Conservation (phyloP, 164 flowering plant genomes). For the Houttuynia cordata region DNA sequence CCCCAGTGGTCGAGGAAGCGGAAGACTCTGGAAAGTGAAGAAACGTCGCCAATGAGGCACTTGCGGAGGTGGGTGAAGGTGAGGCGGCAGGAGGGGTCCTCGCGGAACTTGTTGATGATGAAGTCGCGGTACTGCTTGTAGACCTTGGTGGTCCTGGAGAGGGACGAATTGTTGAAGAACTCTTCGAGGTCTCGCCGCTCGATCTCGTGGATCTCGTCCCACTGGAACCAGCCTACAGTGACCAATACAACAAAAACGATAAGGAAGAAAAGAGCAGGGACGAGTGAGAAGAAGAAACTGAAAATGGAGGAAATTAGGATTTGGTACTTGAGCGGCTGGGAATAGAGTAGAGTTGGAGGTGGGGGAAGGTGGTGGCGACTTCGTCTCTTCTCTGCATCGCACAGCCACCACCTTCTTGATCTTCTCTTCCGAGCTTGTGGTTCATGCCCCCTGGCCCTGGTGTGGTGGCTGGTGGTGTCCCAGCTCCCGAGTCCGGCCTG, state of each 20-base stretch:
- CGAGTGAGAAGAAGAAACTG: conserved; percentile 3
- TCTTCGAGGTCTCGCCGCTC: conserved; percentile 47
- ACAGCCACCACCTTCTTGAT: no score
- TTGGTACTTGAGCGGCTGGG: conserved; percentile 56
- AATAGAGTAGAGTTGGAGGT: conserved; percentile 70
- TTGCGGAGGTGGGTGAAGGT: conserved; percentile 75
- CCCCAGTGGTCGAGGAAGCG: conserved; percentile 73
- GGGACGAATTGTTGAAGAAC: conserved; percentile 64
- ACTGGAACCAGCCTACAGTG: conserved; percentile 66
- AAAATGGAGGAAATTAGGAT: neutral
- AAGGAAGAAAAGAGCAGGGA: neutral
- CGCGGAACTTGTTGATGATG: conserved; percentile 73
- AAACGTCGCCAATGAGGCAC: conserved; percentile 73
- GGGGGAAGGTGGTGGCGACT: conserved; percentile 30
- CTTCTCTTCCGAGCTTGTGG: no score
- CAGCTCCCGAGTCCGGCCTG: no score
- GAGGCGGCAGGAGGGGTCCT: conserved; percentile 53
- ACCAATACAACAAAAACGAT: no score
- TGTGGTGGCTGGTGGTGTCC: no score
- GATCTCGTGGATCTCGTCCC: conserved; percentile 74
- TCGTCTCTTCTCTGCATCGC: conserved; percentile 6
- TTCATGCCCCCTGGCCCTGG: no score
- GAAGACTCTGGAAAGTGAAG: conserved; percentile 52
- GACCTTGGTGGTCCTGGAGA: conserved; percentile 58
- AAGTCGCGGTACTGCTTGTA: conserved; percentile 88